Evolutionary conservation across 2,329 filamentous ascomycete species (phyloP).

Genomic region (Colletotrichum australisinense): DNA sequence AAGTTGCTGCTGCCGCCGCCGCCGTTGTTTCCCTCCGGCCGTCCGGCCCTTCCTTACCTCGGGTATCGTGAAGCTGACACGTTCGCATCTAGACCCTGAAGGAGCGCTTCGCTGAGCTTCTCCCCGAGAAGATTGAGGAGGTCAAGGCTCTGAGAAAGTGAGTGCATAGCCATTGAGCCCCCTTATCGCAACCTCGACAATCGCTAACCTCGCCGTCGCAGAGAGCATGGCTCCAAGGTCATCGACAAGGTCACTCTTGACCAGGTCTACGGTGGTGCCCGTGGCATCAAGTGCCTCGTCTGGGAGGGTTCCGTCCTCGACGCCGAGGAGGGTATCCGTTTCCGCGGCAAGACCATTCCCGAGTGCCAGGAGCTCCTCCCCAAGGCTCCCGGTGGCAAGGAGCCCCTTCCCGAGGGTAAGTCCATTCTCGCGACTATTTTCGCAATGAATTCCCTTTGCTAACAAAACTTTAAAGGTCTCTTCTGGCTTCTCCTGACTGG

Average conservation of each 20-base stretch:
- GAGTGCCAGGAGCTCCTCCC: constrained; percentile 98
- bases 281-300: constrained; percentile 97
- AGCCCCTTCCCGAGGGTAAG: constrained; percentile 93
- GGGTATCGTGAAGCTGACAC: constrained; percentile 39
- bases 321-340: constrained; percentile 98
- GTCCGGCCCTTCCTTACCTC: constrained; percentile 36
- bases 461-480: constrained; percentile 69
- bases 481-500: constrained; percentile 99
- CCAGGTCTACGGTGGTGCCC: constrained; percentile 99
- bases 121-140: constrained; percentile 98
- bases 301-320: constrained; percentile 99
- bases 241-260: constrained; percentile 98
- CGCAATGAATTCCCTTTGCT: neutral
- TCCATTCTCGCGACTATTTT: neutral
- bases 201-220: constrained; percentile 50
- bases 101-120: constrained; percentile 96
- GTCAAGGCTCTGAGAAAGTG: constrained; percentile 99
- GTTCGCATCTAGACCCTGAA: constrained; percentile 80
- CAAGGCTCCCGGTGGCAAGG: constrained; percentile 95
- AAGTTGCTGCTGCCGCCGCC: constrained; percentile 44
- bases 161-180: constrained; percentile 48
- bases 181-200: constrained; percentile 24
- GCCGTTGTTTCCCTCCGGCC: constrained; percentile 15
- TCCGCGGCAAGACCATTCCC: constrained; percentile 98
- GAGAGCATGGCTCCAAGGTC: constrained; percentile 95